Percentiles rank a stretch among this genome's conserved stretches.
These are phyloP conservation scores for Leccinum solheimii DNA, from an alignment of 1,284 basidiomycete genomes.

Conservation along the genomic window DNA sequence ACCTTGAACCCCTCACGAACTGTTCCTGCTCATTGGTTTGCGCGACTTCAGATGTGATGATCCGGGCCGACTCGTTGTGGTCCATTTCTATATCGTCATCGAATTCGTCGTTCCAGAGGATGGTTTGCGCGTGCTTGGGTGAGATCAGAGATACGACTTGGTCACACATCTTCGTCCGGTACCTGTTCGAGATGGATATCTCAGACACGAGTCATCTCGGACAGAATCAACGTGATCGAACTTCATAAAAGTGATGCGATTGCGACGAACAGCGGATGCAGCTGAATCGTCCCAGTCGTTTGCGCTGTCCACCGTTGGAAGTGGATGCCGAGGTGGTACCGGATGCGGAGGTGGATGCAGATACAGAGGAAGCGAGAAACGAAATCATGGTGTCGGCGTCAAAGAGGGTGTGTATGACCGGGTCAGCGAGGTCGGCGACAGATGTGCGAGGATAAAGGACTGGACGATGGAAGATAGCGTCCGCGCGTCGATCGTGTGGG, in stretches of 20 bases:
- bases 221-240: conserved; percentile 22
- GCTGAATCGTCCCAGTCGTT: conserved; percentile 59
- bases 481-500: conserved; percentile 43
- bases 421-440: conserved; percentile 45
- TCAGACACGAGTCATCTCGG: neutral
- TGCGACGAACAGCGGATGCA: conserved; percentile 45
- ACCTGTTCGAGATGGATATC: conserved; percentile 35
- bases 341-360: neutral
- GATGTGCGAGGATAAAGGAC: conserved; percentile 34
- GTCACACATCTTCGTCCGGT: conserved; percentile 56
- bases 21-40: conserved; percentile 62
- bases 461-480: conserved; percentile 53
- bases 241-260: conserved; percentile 64
- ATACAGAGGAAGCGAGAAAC: conserved; percentile 21
- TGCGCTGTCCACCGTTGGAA: conserved; percentile 24
- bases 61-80: conserved; percentile 43
- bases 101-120: conserved; percentile 44
- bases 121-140: conserved; percentile 40
- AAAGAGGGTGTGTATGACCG: conserved; percentile 51
- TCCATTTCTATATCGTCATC: conserved; percentile 33
- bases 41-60: conserved; percentile 56
- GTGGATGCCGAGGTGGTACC: conserved; percentile 2
- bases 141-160: conserved; percentile 52
- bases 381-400: conserved; percentile 38
- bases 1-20: conserved; percentile 46